Conservation (phyloP, 2,329 filamentous ascomycete species). For the Knufia petricola region DNA sequence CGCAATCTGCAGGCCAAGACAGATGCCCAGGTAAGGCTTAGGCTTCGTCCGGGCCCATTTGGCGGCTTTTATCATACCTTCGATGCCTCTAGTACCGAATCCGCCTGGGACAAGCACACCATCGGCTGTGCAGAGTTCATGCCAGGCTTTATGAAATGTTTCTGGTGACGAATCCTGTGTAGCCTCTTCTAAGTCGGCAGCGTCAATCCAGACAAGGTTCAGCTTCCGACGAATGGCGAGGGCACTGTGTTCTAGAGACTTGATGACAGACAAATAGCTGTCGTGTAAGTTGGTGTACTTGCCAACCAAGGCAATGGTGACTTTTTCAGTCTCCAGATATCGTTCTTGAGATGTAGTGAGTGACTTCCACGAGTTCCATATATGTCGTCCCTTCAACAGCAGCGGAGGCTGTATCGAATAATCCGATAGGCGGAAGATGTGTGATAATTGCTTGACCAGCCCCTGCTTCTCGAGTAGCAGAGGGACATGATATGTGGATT, state of each 20-base stretch:
- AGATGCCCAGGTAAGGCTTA: constrained; percentile 78
- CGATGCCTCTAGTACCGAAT: constrained; percentile 71
- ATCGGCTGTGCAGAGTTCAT: constrained; percentile 60
- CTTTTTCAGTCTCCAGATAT: constrained; percentile 48
- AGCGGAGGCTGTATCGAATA: constrained; percentile 45
- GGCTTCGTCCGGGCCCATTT: constrained; percentile 77
- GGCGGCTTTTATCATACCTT: constrained; percentile 84
- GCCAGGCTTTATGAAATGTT: constrained; percentile 78
- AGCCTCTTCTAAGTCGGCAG: constrained; percentile 67
- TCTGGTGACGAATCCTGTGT: constrained; percentile 54
- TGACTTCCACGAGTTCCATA: constrained; percentile 70
- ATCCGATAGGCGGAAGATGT: constrained; percentile 54
- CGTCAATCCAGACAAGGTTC: constrained; percentile 74
- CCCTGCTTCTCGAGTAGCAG: constrained; percentile 80
- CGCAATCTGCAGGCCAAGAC: constrained; percentile 84
- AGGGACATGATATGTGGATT: constrained; percentile 88
- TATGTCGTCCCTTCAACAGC: constrained; percentile 53
- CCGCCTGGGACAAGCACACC: constrained; percentile 50
- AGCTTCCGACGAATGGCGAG: constrained; percentile 78
- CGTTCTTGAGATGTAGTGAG: constrained; percentile 59
- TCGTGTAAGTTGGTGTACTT: constrained; percentile 84
- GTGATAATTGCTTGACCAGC: constrained; percentile 57
- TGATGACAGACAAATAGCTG: constrained; percentile 73
- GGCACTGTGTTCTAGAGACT: constrained; percentile 80
- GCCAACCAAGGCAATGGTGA: constrained; percentile 79